These are phyloP conservation scores for Spiromastix sp. DNA, from an alignment of 2,329 filamentous ascomycete genomes.

Conservation along the genomic window DNA sequence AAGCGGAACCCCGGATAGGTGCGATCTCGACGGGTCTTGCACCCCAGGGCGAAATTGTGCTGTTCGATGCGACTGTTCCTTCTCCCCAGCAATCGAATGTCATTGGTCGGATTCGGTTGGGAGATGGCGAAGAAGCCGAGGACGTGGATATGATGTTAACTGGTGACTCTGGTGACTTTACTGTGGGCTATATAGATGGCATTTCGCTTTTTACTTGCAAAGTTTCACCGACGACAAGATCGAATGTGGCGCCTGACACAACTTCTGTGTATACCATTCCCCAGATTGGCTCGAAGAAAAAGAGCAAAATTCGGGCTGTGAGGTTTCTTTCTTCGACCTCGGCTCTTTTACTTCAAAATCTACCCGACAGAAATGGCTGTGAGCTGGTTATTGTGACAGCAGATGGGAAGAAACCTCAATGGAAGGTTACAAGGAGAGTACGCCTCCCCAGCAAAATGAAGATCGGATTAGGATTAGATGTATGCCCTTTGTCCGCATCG, in stretches of 20 bases:
- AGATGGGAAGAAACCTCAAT: conserved; percentile 21
- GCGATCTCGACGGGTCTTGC: conserved; percentile 71
- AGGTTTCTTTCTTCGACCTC: conserved; percentile 46
- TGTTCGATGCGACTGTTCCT: conserved; percentile 59
- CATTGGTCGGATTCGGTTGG: conserved; percentile 42
- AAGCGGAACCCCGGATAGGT: conserved; percentile 54
- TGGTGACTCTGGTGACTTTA: conserved; percentile 40
- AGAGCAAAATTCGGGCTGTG: conserved; percentile 45
- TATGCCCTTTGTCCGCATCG: conserved; percentile 54
- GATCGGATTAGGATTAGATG: conserved; percentile 67
- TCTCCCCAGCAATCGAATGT: conserved; percentile 42
- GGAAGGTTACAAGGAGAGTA: conserved; percentile 40
- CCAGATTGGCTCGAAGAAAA: conserved; percentile 23
- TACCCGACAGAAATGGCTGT: conserved; percentile 43
- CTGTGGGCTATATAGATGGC: conserved; percentile 69
- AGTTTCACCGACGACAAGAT: conserved; percentile 40
- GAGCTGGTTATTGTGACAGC: conserved; percentile 42
- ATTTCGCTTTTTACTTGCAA: conserved; percentile 61
- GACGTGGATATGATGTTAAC: conserved; percentile 33
- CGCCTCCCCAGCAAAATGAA: conserved; percentile 58
- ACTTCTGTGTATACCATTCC: conserved; percentile 32
- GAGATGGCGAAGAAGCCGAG: conserved; percentile 41
- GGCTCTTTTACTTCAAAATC: conserved; percentile 47
- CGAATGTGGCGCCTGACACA: conserved; percentile 26
- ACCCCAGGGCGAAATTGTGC: conserved; percentile 63